Base-by-base conservation (phyloP, 345 rosid genomes). In the Salix purpurea region DNA sequence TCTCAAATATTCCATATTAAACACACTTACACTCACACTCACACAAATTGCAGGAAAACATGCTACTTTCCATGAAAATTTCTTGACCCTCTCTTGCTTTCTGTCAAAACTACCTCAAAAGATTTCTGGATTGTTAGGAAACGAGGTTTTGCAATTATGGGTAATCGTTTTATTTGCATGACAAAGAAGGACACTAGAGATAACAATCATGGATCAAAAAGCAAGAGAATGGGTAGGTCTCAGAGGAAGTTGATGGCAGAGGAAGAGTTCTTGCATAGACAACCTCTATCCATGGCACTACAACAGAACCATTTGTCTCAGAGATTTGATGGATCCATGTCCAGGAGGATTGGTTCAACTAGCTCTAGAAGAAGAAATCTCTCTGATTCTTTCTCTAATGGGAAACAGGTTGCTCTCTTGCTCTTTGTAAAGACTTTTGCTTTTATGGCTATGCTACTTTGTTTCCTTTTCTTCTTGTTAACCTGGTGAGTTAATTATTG, bases 321-420 rank as follows among this genome's bases (percentile, higher is more conserved):
- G 87, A 85, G 99, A 84, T 91, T 91, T 50, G 98, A 96, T 7
- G 98, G 99, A 85, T 96, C 99, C 89, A 93, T 96, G 94, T 96
- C 99, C 19, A 86, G 98, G 75, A 87, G 98, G 75, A 87, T 89
- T 71, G 89, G 97, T 79, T 89, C 94, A 71, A 90, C 97, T 13
- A 91, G 94, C 81, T 89, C 97, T 21, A 85, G 94, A 76, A 87
- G 92, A 73, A 86, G 87, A 52, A 83, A 83, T 40, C 88, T 84
- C 67, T 71, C 95, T 77, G 97, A 93, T 80, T 92, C 94, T 42
- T 84, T 89, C 71, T 81, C 97, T 46, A 92, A 86, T 75, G 92
- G 79, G 42, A 91, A 96, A 76, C 97, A 91, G 93, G 97, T 91
- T 26, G 7, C 46, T 42, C 54, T 1, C n/a, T 67, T 66, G 64